A percentile compares a stretch with the other conserved stretches of the same genome.
phyloP scores from a whole-genome alignment of 148 eudicot genomes.

The Rhododendron williamsianum region DNA sequence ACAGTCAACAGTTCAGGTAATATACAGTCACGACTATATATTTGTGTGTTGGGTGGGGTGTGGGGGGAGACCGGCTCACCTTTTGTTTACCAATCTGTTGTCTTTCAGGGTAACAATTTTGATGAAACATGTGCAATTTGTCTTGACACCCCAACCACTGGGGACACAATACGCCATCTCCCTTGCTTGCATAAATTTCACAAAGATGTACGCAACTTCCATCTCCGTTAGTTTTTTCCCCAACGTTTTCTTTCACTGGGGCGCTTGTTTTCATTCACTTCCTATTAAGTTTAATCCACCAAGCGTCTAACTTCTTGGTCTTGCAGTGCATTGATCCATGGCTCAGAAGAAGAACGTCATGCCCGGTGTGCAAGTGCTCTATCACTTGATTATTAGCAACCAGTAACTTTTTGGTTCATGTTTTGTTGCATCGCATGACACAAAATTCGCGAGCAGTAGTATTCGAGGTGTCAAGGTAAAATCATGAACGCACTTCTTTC shows the following conservation, averaged over 20 bases:
- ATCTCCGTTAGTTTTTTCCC: not conserved
- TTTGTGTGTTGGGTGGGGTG: not conserved
- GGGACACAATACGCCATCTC: constrained; percentile 89
- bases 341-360: constrained; percentile 76
- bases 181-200: constrained; percentile 98
- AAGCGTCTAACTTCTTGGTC: not conserved
- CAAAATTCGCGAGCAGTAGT: not conserved
- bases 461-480: not conserved
- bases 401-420: not conserved
- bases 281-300: not conserved
- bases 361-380: constrained; percentile 93
- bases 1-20: constrained; percentile 70
- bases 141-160: constrained; percentile 73
- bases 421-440: not conserved
- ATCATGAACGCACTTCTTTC: not conserved
- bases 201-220: constrained; percentile 58
- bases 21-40: not conserved
- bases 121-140: constrained; percentile 81
- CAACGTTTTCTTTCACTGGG: not conserved
- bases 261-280: not conserved
- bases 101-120: constrained; percentile 47
- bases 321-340: constrained; percentile 97
- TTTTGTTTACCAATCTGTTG: not conserved
- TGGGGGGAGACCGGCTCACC: not conserved
- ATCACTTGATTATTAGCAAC: constrained; percentile 32